Conservation (phyloP, 2,329 filamentous ascomycete species). For the Beauveria bassiana region DNA sequence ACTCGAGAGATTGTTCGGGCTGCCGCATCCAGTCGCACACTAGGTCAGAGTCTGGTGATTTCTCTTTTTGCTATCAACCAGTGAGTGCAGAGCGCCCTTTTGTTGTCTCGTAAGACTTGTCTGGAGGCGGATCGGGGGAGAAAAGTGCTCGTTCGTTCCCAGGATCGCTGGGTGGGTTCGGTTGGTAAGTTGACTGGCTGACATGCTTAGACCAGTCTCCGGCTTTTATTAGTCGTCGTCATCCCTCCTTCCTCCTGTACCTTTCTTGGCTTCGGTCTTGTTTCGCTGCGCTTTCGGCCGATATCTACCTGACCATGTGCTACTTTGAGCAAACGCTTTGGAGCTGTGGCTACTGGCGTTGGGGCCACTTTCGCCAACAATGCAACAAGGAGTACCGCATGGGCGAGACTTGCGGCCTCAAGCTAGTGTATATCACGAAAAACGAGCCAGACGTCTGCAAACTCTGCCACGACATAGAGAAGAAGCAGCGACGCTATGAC, state of each 20-base stretch:
- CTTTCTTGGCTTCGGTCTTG: constrained; percentile 12
- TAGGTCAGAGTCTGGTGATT: not conserved
- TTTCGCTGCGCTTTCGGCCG: constrained; percentile 6
- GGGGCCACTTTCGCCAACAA: constrained; percentile 86
- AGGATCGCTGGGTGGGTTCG: constrained; percentile 12
- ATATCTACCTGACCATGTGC: constrained; percentile 58
- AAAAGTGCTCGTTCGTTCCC: constrained; percentile 3
- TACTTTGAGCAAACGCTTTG: constrained; percentile 90
- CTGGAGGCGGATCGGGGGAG: not conserved
- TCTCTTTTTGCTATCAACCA: not conserved
- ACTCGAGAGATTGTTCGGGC: not conserved
- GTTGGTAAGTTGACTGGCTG: constrained; percentile 11
- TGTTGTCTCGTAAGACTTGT: not conserved
- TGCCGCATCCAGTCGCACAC: not conserved
- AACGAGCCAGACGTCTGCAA: constrained; percentile 62
- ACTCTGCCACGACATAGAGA: constrained; percentile 81
- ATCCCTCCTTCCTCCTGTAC: not conserved
- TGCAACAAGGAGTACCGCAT: constrained; percentile 93
- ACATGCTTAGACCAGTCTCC: constrained; percentile 9
- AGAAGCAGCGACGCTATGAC: constrained; percentile 66
- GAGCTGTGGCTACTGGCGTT: constrained; percentile 85
- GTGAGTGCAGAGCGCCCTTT: not conserved
- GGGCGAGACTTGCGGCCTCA: constrained; percentile 93
- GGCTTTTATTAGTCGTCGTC: constrained; percentile 10
- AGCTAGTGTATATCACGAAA: constrained; percentile 71